These are phyloP conservation scores for Lentinus brumalis DNA, from an alignment of 768 basidiomycete genomes.

Conservation along the genomic window DNA sequence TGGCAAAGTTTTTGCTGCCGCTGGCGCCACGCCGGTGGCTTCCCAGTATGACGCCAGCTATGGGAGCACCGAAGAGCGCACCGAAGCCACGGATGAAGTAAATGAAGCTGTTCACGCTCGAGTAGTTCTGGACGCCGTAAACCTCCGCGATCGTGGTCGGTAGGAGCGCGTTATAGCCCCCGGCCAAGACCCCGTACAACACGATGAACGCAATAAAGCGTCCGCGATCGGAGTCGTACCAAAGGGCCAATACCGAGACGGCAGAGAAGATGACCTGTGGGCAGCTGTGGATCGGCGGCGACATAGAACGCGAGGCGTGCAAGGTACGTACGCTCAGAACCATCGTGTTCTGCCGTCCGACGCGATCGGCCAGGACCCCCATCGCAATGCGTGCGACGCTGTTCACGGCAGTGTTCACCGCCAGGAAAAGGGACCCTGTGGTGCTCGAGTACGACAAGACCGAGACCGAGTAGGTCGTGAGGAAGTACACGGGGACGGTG, in stretches of 20 bases:
- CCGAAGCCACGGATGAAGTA: constrained; percentile 47
- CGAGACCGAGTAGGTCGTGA: constrained; percentile 43
- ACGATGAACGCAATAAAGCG: constrained; percentile 44
- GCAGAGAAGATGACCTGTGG: constrained; percentile 41
- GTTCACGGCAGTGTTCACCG: constrained; percentile 46
- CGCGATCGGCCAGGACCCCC: constrained; percentile 44
- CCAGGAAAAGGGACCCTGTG: constrained; percentile 41
- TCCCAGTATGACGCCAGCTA: constrained; percentile 44
- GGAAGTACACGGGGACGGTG: constrained; percentile 46
- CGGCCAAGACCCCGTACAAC: constrained; percentile 45
- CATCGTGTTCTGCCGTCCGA: constrained; percentile 49
- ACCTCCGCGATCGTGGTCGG: constrained; percentile 47
- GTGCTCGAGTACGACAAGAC: constrained; percentile 40
- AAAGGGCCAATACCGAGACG: constrained; percentile 42
- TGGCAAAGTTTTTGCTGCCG: not conserved
- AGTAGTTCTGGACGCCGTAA: constrained; percentile 45
- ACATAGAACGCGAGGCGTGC: not conserved
- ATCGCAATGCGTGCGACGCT: constrained; percentile 42
- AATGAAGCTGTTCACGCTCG: constrained; percentile 42
- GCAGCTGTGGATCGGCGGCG: not conserved
- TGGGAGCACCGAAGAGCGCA: constrained; percentile 42
- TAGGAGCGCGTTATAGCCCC: constrained; percentile 47
- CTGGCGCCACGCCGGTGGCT: constrained; percentile 26
- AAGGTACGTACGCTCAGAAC: constrained; percentile 35
- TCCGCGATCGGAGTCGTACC: constrained; percentile 40